Percentiles rank a stretch among this genome's conserved stretches.
Conservation (phyloP, 2,329 filamentous ascomycete genomes). For the Bipolaris gigantea region DNA sequence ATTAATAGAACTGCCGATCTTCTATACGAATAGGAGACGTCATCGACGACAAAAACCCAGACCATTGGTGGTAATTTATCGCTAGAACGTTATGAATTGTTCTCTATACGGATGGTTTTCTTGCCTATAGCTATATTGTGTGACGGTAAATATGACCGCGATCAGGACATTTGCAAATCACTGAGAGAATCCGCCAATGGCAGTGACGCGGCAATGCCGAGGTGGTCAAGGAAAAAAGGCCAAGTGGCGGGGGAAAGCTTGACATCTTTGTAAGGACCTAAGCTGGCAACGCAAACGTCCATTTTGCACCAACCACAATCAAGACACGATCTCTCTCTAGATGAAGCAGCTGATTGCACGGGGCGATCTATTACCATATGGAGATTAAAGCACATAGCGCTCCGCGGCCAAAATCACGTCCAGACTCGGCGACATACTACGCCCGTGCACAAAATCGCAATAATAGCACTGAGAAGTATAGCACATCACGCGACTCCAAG, state of each 20-base stretch:
- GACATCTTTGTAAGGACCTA: neutral
- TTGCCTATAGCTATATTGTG: neutral
- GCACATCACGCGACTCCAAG: no score
- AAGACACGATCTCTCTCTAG: neutral
- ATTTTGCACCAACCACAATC: neutral
- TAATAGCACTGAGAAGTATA: no score
- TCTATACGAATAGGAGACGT: neutral
- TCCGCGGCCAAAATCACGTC: no score
- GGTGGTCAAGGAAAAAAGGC: neutral
- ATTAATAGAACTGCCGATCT: neutral
- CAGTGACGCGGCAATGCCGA: neutral
- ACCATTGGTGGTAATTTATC: neutral
- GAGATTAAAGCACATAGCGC: neutral
- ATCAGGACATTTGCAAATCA: neutral
- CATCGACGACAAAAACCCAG: neutral
- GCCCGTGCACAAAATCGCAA: no score
- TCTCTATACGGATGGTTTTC: neutral
- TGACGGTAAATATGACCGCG: neutral
- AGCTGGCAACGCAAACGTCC: constrained; percentile 16
- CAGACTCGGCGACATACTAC: no score
- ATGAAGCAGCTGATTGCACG: neutral
- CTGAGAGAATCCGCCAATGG: neutral
- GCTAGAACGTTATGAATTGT: neutral
- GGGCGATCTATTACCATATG: neutral
- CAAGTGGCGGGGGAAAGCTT: constrained; percentile 1